phyloP scores from a whole-genome alignment of 768 basidiomycete species.

The Naganishia kalamii region DNA sequence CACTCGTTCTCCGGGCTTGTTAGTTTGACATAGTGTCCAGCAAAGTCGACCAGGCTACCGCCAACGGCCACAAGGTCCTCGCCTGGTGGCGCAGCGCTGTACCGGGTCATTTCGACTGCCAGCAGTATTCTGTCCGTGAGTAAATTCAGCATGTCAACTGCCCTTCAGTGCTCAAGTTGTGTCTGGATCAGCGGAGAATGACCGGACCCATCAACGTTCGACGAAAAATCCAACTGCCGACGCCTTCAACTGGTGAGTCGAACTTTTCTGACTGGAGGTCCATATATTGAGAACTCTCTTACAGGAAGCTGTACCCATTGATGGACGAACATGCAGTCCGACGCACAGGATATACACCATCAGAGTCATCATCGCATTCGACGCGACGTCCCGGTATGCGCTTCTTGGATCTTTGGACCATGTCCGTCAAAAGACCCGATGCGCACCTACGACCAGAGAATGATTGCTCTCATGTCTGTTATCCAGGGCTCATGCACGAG shows the following conservation, averaged over 20 bases:
- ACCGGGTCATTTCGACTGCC: slow-evolving; percentile 12
- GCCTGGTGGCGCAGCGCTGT: slow-evolving; percentile 7
- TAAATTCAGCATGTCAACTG: not conserved
- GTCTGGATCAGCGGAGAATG: not conserved
- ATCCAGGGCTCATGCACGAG: slow-evolving; percentile 12
- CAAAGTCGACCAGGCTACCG: no score
- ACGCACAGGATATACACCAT: not conserved
- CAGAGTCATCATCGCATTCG: not conserved
- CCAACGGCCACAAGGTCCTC: slow-evolving; percentile 1
- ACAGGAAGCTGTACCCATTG: not conserved
- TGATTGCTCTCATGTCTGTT: no score
- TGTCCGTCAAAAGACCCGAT: slow-evolving; percentile 13
- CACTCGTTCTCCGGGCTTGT: no score
- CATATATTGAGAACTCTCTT: not conserved
- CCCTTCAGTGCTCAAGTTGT: not conserved
- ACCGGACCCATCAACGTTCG: slow-evolving; percentile 1
- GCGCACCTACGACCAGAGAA: not conserved
- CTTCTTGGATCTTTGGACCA: slow-evolving; percentile 17
- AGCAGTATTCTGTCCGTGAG: slow-evolving; percentile 15
- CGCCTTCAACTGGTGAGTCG: not conserved
- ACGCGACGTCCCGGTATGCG: not conserved
- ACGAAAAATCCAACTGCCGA: not conserved
- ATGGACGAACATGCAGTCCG: slow-evolving; percentile 5
- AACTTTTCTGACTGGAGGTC: not conserved
- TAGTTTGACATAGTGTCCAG: no score